phyloP scores from a whole-genome alignment of 495 filamentous ascomycete species.

The Penicillium subrubescens region DNA sequence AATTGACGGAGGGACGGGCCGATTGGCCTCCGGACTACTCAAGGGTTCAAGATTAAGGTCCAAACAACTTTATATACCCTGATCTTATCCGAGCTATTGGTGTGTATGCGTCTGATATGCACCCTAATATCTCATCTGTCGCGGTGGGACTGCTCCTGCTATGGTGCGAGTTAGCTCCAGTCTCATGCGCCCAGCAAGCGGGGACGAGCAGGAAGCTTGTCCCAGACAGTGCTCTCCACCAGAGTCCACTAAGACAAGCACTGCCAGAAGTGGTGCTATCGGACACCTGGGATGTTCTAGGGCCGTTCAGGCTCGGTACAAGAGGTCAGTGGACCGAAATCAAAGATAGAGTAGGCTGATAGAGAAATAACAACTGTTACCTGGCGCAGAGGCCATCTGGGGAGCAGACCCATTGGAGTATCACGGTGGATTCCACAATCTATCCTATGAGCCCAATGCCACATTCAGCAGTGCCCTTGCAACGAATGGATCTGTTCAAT shows the following conservation, averaged over 20 bases:
- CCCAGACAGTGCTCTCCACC: not conserved
- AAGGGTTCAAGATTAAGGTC: not conserved
- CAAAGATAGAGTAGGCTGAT: not conserved
- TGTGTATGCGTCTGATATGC: not conserved
- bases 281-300: constrained; percentile 52
- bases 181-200: not conserved
- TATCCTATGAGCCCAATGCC: constrained; percentile 40
- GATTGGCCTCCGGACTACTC: not conserved
- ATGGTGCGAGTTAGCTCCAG: not conserved
- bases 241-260: not conserved
- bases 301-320: constrained; percentile 63
- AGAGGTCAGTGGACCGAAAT: constrained; percentile 45
- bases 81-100: not conserved
- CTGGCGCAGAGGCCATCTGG: constrained; percentile 56
- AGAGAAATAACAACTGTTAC: not conserved
- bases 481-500: constrained; percentile 44
- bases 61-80: not conserved
- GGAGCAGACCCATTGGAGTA: constrained; percentile 60
- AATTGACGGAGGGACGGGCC: not conserved
- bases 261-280: not conserved
- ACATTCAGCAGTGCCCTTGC: constrained; percentile 52
- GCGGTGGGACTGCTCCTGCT: not conserved
- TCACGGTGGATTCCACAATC: constrained; percentile 51
- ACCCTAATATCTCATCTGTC: not conserved
- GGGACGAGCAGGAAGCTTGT: not conserved